Conservation (phyloP, 2,329 filamentous ascomycete genomes). For the Phoma sp. region DNA sequence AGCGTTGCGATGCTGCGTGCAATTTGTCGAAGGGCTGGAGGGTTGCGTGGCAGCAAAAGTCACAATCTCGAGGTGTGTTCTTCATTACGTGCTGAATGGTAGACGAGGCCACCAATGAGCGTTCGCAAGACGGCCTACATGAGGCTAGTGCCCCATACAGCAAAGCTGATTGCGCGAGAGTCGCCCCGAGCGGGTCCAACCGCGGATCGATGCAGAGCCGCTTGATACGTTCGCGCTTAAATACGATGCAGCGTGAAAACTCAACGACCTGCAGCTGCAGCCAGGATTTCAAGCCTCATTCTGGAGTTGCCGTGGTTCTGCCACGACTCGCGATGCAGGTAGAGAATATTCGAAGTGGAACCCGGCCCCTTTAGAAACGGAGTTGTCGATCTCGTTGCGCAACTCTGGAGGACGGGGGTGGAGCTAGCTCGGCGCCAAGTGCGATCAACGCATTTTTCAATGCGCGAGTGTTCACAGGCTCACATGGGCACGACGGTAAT, state of each 20-base stretch:
- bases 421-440: constrained; percentile 20
- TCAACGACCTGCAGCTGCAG: constrained; percentile 14
- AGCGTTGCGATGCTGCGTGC: constrained; percentile 1
- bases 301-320: constrained; percentile 12
- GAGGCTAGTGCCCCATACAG: constrained; percentile 4
- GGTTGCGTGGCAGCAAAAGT: constrained; percentile 2
- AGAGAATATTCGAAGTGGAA: constrained; percentile 14
- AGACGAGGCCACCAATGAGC: constrained; percentile 15
- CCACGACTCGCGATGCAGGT: constrained; percentile 9
- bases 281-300: constrained; percentile 17
- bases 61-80: constrained; percentile 6
- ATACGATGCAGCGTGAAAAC: constrained; percentile 12
- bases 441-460: constrained; percentile 21
- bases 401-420: constrained; percentile 18
- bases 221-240: constrained; percentile 19
- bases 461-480: constrained; percentile 10
- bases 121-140: neutral
- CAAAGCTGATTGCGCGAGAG: constrained; percentile 12
- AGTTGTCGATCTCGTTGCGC: constrained; percentile 17
- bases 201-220: constrained; percentile 18
- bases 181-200: constrained; percentile 15
- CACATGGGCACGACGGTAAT: neutral
- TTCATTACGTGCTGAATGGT: constrained; percentile 14
- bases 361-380: constrained; percentile 13
- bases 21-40: neutral